phyloP scores from a whole-genome alignment of 1,284 basidiomycete genomes.

The Pseudozyma hubeiensis region DNA sequence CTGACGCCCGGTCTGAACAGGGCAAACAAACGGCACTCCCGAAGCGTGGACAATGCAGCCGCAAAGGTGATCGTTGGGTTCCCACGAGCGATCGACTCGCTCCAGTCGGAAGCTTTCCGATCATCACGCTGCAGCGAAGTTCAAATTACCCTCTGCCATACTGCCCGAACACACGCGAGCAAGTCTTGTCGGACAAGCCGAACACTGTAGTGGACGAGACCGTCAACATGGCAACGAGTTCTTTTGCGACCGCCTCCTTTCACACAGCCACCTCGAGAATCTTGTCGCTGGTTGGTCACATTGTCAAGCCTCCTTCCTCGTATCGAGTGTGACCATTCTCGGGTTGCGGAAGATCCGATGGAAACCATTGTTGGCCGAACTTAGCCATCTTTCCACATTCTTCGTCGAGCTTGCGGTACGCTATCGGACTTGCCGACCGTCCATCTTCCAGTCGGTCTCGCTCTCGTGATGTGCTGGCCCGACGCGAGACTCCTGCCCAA shows the following conservation, averaged over 20 bases:
- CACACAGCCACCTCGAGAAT: too few relatives aligned
- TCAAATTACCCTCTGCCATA: not conserved
- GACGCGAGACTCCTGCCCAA: too few relatives aligned
- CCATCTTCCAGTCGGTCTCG: too few relatives aligned
- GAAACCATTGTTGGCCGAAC: not conserved
- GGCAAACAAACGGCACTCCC: constrained; percentile 1
- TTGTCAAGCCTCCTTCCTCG: constrained; percentile 1
- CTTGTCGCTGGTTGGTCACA: not conserved
- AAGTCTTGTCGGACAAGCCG: constrained; percentile 15
- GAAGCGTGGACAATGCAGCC: constrained; percentile 5
- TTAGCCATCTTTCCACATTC: too few relatives aligned
- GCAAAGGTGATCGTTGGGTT: not conserved
- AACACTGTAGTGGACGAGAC: not conserved
- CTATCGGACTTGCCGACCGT: constrained; percentile 10
- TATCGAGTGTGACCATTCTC: not conserved
- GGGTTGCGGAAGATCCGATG: not conserved
- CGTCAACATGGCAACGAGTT: too few relatives aligned
- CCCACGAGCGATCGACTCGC: not conserved
- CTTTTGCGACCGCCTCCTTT: too few relatives aligned
- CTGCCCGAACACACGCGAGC: not conserved
- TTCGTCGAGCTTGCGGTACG: not conserved
- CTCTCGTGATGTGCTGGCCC: too few relatives aligned
- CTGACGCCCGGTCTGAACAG: not conserved
- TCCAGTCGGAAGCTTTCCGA: constrained; percentile 14
- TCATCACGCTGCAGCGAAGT: not conserved